A percentile compares a stretch with the other conserved stretches of the same genome.
These are phyloP conservation scores for Coniferiporia sulphurascens DNA, from an alignment of 1,284 basidiomycete genomes.

Conservation along the genomic window DNA sequence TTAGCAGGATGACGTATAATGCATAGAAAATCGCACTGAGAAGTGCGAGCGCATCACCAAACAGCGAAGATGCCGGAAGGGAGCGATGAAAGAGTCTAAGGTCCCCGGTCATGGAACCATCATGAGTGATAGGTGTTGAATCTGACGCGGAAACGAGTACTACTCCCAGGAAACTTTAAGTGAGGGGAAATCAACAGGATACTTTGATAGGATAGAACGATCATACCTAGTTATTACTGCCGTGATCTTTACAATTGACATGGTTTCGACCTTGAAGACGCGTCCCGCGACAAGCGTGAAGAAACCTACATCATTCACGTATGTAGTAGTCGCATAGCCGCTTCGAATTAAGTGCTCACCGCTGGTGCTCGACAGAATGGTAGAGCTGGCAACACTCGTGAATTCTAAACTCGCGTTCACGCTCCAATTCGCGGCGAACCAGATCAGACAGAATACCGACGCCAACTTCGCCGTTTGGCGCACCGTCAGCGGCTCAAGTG, in stretches of 20 bases:
- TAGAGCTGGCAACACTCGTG: conserved; percentile 89
- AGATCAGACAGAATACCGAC: conserved; percentile 73
- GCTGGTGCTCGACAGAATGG: conserved; percentile 84
- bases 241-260: conserved; percentile 73
- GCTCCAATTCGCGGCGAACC: conserved; percentile 92
- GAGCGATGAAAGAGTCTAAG: neutral
- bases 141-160: conserved; percentile 83
- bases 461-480: conserved; percentile 76
- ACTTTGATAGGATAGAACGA: neutral
- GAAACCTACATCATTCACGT: conserved; percentile 61
- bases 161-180: conserved; percentile 76
- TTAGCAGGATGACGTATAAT: conserved; percentile 88
- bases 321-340: neutral
- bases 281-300: conserved; percentile 89
- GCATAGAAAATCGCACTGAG: conserved; percentile 86
- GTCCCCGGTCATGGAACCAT: conserved; percentile 6
- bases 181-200: conserved; percentile 6
- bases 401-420: conserved; percentile 78
- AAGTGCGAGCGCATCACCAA: conserved; percentile 80
- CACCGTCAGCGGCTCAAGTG: conserved; percentile 51
- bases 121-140: conserved; percentile 35
- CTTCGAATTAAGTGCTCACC: conserved; percentile 46
- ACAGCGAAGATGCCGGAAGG: conserved; percentile 29
- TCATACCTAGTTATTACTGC: conserved; percentile 78
- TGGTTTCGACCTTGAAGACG: conserved; percentile 77